Percentiles rank a stretch among this genome's conserved stretches.
Conservation (phyloP, 2,329 filamentous ascomycete genomes). For the Ceratocystis colombiana region DNA sequence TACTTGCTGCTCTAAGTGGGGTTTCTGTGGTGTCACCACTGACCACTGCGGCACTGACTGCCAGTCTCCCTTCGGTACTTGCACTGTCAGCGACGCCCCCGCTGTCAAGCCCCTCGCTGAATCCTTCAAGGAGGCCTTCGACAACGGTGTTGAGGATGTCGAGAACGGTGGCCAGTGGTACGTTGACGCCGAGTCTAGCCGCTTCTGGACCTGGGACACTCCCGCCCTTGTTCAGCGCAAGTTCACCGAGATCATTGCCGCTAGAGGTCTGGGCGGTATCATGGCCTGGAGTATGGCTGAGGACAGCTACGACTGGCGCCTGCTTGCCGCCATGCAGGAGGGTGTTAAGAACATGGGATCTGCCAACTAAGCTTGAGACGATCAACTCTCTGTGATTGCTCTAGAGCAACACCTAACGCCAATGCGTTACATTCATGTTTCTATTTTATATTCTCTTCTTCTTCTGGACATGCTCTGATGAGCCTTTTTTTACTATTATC, state of each 20-base stretch:
- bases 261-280: slow-evolving; percentile 52
- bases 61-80: not conserved
- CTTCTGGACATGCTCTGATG: too few relatives aligned
- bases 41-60: slow-evolving; percentile 2
- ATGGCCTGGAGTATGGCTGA: slow-evolving; percentile 69
- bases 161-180: slow-evolving; percentile 55
- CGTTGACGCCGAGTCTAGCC: slow-evolving; percentile 47
- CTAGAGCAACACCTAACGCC: not conserved
- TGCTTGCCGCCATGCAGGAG: not conserved
- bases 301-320: slow-evolving; percentile 35
- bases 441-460: not conserved
- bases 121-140: slow-evolving; percentile 49
- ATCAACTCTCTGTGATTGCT: not conserved
- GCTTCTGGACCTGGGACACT: slow-evolving; percentile 70
- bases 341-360: not conserved
- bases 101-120: not conserved
- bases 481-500: not conserved
- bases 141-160: slow-evolving; percentile 46
- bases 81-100: not conserved
- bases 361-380: not conserved
- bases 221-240: slow-evolving; percentile 50
- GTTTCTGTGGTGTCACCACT: slow-evolving; percentile 23
- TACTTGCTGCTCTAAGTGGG: slow-evolving; percentile 43
- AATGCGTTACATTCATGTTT: not conserved
- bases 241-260: slow-evolving; percentile 48